Conservation (phyloP, 805 yeast species). For the Wickerhamiella australiensis region DNA sequence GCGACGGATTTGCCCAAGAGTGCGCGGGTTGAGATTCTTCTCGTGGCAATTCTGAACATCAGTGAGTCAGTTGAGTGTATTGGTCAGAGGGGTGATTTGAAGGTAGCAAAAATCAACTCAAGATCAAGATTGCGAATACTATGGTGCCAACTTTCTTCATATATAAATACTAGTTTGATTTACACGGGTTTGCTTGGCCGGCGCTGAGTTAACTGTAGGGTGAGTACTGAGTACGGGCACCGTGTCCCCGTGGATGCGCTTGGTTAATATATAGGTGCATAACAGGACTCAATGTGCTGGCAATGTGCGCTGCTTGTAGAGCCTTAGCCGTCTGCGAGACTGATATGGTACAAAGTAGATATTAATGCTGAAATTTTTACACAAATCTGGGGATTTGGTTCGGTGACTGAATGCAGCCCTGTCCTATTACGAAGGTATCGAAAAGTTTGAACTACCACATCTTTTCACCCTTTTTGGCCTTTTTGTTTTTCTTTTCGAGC, state of each 20-base stretch:
- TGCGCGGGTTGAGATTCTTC: conserved; percentile 18
- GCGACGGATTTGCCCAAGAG: conserved; percentile 16
- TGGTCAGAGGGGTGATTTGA: background rate
- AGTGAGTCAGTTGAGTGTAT: background rate
- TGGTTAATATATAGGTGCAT: too few species aligned
- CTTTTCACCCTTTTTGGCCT: conserved; percentile 42
- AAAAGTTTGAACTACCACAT: conserved; percentile 25
- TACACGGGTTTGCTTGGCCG: background rate
- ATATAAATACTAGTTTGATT: background rate
- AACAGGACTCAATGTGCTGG: too few species aligned
- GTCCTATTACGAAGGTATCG: background rate
- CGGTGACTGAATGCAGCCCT: background rate
- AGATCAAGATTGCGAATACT: too few species aligned
- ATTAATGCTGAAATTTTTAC: background rate
- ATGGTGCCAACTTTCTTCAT: too few species aligned
- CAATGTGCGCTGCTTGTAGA: too few species aligned
- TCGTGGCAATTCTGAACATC: conserved; percentile 8
- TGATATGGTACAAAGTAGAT: background rate
- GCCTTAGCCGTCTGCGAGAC: too few species aligned
- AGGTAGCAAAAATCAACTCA: background rate
- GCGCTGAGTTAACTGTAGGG: too few species aligned
- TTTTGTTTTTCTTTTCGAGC: conserved; percentile 55
- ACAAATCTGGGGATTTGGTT: too few species aligned
- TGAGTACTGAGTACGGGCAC: too few species aligned
- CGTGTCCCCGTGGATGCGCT: too few species aligned